Evolutionary conservation across 2,329 filamentous ascomycete genomes (phyloP).

Genomic region (Phoma herbarum): DNA sequence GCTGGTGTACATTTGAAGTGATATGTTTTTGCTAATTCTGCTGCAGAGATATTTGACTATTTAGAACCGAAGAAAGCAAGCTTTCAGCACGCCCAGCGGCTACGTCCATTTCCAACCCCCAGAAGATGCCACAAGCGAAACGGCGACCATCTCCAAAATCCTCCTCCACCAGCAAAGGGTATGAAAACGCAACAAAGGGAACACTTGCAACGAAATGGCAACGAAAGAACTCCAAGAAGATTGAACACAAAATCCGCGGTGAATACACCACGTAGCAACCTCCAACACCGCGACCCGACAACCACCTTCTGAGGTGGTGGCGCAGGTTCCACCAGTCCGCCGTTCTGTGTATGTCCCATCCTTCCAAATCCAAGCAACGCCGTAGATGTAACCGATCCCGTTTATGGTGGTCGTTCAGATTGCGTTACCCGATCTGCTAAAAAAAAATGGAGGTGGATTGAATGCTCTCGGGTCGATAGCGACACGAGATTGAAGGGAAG

Average conservation of each 20-base stretch:
- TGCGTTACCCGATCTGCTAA: constrained; percentile 46
- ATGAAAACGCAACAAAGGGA: constrained; percentile 32
- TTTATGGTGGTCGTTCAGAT: constrained; percentile 47
- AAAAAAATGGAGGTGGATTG: constrained; percentile 26
- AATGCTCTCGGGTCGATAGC: constrained; percentile 30
- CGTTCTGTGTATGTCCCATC: constrained; percentile 37
- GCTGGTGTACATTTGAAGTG: constrained; percentile 20
- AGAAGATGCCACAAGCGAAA: constrained; percentile 28
- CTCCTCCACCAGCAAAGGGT: constrained; percentile 28
- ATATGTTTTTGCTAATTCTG: constrained; percentile 41
- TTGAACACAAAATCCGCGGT: constrained; percentile 21
- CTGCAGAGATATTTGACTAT: constrained; percentile 37
- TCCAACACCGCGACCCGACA: constrained; percentile 33
- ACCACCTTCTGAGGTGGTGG: constrained; percentile 25
- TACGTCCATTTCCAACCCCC: constrained; percentile 31
- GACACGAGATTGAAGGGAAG: constrained; percentile 24
- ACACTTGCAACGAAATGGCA: constrained; percentile 18
- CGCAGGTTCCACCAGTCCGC: constrained; percentile 47
- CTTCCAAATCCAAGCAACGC: constrained; percentile 43
- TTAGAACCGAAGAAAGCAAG: constrained; percentile 34
- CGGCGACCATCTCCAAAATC: constrained; percentile 25
- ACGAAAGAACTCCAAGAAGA: constrained; percentile 21
- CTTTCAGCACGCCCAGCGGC: constrained; percentile 47
- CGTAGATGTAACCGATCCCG: constrained; percentile 41
- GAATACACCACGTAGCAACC: constrained; percentile 29